Base-by-base conservation (phyloP, 2,329 filamentous ascomycete genomes). In the Monosporascus ibericus region DNA sequence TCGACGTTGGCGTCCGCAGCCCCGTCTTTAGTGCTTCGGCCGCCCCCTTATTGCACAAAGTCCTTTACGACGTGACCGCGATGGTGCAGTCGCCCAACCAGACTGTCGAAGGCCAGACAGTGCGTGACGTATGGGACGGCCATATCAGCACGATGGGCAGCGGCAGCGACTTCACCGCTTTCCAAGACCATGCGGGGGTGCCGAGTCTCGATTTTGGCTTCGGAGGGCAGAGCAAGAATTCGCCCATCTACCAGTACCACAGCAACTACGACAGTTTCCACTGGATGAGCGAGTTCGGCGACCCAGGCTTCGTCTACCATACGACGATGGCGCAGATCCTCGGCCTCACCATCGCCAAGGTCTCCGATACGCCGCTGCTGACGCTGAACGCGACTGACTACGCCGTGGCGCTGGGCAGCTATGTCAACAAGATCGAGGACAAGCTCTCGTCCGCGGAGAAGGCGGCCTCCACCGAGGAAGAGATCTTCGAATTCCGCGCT, bases 191-290 rank as follows among this genome's bases (percentile, higher is more conserved):
- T 60, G 84, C 83, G 1, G 87, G 86, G 44, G 74, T 90, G 40
- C 78, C 86, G 7, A 82, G 78, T 56, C 65, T 88, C 15, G 82
- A 88, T 62, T 75, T 88, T 48, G 78, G 80, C 25, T 89, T 88
- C 63, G 67, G 67, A 17, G 65, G 60, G 7, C 69, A 69, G 24
- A 53, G 60, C 0, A 65, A 70, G 2, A 75, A 78, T 44, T 68
- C 75, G 1, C 72, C 85, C 0, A 76, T 89, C 3, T 90, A 90
- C 65, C 87, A 90, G 63, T 96, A 96, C 69, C 91, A 96, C 72
- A 86, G 85, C 67, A 95, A 96, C 74, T 95, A 95, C 69, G 91
- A 95, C 68, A 90, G 85, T 63, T 94, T 91, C 68, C 76, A 87
- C 69, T 96, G 92, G 91, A 95, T 95, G 89, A 79, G 85, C 51